These are phyloP conservation scores for Phaffomyces opuntiae DNA, from an alignment of 805 yeast species.

Conservation along the genomic window DNA sequence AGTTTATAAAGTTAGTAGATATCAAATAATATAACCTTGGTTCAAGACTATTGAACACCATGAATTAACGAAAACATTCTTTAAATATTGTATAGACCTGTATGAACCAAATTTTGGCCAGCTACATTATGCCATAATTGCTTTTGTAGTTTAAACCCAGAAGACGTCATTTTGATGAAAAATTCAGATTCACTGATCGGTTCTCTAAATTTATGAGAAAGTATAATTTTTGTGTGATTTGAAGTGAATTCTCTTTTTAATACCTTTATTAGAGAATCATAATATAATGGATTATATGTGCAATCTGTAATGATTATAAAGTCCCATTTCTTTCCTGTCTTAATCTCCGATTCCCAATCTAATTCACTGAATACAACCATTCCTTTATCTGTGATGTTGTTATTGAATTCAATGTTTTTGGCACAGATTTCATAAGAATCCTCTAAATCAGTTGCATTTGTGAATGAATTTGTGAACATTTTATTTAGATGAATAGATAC, in stretches of 20 bases:
- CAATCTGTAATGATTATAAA: conserved; percentile 35
- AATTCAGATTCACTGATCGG: conserved; percentile 20
- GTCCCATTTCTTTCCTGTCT: conserved; percentile 25
- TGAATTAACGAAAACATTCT: too few species aligned
- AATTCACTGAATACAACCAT: conserved; percentile 23
- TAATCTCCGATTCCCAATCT: conserved; percentile 30
- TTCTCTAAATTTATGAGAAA: conserved; percentile 24
- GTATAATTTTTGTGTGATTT: conserved; percentile 9
- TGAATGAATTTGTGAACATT: conserved; percentile 11
- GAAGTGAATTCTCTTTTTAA: conserved; percentile 15
- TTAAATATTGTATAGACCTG: conserved; percentile 13
- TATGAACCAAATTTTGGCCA: conserved; percentile 15
- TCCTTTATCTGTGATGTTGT: not conserved
- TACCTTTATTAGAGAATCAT: conserved; percentile 27
- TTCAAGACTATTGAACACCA: too few species aligned
- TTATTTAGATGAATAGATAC: conserved; percentile 27
- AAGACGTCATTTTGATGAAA: conserved; percentile 11
- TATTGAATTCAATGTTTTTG: conserved; percentile 22
- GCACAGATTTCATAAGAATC: conserved; percentile 32
- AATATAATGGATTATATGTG: conserved; percentile 35
- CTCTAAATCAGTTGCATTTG: conserved; percentile 30
- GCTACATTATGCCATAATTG: conserved; percentile 15
- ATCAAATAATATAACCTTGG: too few species aligned
- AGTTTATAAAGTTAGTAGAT: too few species aligned
- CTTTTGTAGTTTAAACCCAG: conserved; percentile 6